Base-by-base conservation (phyloP, 495 filamentous ascomycete species). In the Cryomyces antarcticus region DNA sequence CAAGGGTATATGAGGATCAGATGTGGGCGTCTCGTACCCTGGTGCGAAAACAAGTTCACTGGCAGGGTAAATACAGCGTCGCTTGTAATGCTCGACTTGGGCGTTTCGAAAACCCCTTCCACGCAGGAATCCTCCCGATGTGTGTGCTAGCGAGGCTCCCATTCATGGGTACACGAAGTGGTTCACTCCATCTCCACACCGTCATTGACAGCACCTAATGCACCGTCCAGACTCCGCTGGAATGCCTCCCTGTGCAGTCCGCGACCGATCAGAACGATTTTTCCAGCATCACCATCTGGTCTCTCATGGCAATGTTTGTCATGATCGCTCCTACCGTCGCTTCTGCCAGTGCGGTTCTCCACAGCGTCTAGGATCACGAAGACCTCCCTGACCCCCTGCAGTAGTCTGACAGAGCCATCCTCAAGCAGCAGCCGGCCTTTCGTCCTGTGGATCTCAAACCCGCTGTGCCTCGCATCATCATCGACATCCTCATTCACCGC, bases 321-420 rank as follows among this genome's bases (percentile, higher is more conserved):
- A 50, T 54, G 31, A 41, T 42, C 24, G n/a, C 58, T 51, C 3
- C 17, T 24, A 24, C 2, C 17, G 17, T 24, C 17, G 66, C 39
- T 24, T 33, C 10, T 5, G 40, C n/a, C 24, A n/a, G 63, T 17
- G 9, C 12, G 33, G 33, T 36, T 36, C 9, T 53, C 37, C 10
- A 55, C 58, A 10, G 64, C 63, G 44, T 93, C 84, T 30, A 82
- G 66, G 12, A 96, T 81, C 53, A 96, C 89, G 55, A 95, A 97
- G 6, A 94, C 67, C 43, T 95, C 88, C 30, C 88, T 66, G 4
- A 97, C 89, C 12, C 87, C 89, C 56, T 97, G 89, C 5, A 95
- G 69, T 49, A 96, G 73, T 53, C 78, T 80, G 30, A 67, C 66
- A 3, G 59, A 59, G 0, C 82, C 84, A 47, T 78, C 67, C 0